A percentile compares a stretch with the other conserved stretches of the same genome.
These are phyloP conservation scores for Capsicum chinense DNA, from an alignment of 257 asterid species.

Conservation along the genomic window DNA sequence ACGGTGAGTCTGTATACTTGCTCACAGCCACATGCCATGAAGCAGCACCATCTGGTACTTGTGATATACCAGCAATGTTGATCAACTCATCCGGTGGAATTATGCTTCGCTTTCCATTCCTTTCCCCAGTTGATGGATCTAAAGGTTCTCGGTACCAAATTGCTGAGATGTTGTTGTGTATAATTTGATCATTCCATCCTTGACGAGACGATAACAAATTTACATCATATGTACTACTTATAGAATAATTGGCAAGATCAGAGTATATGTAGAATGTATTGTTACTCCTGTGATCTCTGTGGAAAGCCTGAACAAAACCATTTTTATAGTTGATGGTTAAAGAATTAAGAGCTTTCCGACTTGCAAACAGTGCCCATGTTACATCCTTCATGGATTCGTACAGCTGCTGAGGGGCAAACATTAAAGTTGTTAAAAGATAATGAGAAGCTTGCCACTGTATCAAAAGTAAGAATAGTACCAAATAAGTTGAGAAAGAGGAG, in stretches of 20 bases:
- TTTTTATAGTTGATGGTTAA: conserved; percentile 78
- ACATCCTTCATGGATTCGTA: conserved; percentile 84
- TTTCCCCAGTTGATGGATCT: conserved; percentile 74
- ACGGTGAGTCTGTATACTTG: conserved; percentile 77
- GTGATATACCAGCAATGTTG: conserved; percentile 89
- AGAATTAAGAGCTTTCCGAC: conserved; percentile 77
- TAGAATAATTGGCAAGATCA: conserved; percentile 79
- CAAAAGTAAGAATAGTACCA: not conserved
- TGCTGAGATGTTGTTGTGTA: conserved; percentile 71
- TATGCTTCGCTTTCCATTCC: conserved; percentile 56
- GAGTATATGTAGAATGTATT: conserved; percentile 82
- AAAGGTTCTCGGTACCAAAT: conserved; percentile 82
- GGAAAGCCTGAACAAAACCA: conserved; percentile 95
- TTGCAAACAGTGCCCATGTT: conserved; percentile 91
- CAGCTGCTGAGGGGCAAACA: conserved; percentile 58
- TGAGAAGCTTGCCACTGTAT: conserved; percentile 6
- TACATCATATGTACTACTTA: conserved; percentile 49
- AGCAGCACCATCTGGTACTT: conserved; percentile 89
- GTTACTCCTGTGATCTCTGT: conserved; percentile 74
- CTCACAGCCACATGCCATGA: conserved; percentile 96
- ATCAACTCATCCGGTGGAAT: conserved; percentile 83
- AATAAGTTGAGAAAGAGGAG: not conserved
- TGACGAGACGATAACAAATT: conserved; percentile 56
- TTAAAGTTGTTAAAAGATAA: not conserved
- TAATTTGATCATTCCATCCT: conserved; percentile 88